A percentile compares a stretch with the other conserved stretches of the same genome.
Evolutionary conservation across 169 alveolate genomes (phyloP).

Genomic region (Eimeria acervulina): DNA sequence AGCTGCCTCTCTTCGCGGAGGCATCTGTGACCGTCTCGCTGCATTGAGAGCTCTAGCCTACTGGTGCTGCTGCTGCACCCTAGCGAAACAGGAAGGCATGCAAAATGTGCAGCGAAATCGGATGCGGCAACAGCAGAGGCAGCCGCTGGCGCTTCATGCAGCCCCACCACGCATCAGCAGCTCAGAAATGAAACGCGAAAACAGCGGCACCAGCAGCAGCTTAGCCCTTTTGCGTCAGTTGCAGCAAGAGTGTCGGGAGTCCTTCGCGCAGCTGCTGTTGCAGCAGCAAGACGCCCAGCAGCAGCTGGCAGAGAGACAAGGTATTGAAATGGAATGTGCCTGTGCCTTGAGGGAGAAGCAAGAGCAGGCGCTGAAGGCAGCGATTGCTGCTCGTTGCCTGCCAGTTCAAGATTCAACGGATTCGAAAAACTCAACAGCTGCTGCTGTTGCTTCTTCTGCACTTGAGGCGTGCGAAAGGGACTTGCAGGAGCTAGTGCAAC

Average conservation of each 20-base stretch:
- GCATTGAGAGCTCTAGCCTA: constrained; percentile 44
- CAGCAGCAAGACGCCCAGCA: constrained; percentile 75
- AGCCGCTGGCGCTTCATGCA: background rate
- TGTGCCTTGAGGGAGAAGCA: constrained; percentile 77
- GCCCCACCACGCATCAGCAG: constrained; percentile 25
- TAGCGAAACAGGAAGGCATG: constrained; percentile 49
- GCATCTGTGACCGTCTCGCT: constrained; percentile 28
- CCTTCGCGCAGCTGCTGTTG: constrained; percentile 39
- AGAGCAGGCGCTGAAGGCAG: constrained; percentile 22
- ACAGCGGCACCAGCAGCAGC: constrained; percentile 67
- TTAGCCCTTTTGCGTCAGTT: constrained; percentile 63
- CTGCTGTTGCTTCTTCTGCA: constrained; percentile 46
- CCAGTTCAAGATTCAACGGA: background rate
- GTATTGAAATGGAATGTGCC: constrained; percentile 79
- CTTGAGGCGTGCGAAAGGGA: background rate
- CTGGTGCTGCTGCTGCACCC: constrained; percentile 60
- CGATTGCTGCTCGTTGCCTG: background rate
- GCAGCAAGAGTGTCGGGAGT: constrained; percentile 68
- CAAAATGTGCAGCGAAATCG: constrained; percentile 12
- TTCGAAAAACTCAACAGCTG: background rate
- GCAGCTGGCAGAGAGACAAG: constrained; percentile 79
- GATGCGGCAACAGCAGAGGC: constrained; percentile 7
- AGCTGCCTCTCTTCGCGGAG: constrained; percentile 1
- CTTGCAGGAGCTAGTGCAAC: constrained; percentile 77
- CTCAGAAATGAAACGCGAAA: background rate